phyloP scores from a whole-genome alignment of 306 rosid species.

The Prunus davidiana region DNA sequence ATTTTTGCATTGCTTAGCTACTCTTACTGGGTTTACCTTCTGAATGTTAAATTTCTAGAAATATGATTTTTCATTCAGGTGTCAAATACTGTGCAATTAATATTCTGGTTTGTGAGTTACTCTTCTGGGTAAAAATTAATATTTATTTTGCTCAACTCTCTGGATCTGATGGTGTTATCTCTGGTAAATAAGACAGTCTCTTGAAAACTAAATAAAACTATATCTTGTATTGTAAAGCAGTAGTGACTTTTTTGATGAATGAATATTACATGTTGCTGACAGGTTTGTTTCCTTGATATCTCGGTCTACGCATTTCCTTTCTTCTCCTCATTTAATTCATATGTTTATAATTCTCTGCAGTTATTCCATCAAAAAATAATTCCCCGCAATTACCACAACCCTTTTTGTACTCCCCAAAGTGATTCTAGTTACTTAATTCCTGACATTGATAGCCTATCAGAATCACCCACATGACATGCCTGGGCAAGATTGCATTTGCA shows the following conservation, averaged over 20 bases:
- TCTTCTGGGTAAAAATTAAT: not conserved
- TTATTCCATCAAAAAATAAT: too few species aligned
- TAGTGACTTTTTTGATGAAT: not conserved
- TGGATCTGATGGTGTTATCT: not conserved
- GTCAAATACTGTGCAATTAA: not conserved
- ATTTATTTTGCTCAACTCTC: not conserved
- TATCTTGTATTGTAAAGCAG: not conserved
- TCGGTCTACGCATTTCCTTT: not conserved
- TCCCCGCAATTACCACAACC: not conserved
- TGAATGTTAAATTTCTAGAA: not conserved
- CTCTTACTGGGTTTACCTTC: not conserved
- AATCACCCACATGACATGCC: not conserved
- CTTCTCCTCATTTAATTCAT: not conserved
- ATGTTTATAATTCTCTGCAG: not conserved
- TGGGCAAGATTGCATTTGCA: not conserved
- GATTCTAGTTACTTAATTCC: not conserved
- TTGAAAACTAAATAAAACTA: not conserved
- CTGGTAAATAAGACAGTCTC: not conserved
- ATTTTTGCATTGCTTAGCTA: not conserved
- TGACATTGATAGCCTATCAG: not conserved
- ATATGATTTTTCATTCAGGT: conserved; percentile 3
- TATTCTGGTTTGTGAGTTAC: not conserved
- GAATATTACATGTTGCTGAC: not conserved
- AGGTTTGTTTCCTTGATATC: not conserved
- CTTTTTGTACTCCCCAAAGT: not conserved